Evolutionary conservation across 1,284 basidiomycete genomes (phyloP), one percentile per base, ranked within the genome.

Genomic region (Dichomitus squalens): DNA sequence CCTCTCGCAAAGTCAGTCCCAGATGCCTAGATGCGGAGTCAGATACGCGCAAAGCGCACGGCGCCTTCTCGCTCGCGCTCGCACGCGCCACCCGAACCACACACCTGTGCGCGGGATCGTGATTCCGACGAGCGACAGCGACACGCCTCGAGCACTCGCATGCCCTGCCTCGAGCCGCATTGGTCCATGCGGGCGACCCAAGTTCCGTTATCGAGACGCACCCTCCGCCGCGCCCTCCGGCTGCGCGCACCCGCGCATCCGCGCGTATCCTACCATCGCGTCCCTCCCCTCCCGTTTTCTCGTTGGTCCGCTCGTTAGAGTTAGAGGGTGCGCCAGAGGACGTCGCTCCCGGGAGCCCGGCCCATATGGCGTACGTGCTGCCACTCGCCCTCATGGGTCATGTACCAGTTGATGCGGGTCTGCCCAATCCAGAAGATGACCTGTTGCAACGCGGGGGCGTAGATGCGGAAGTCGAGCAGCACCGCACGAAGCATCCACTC

Each of bases 401-500:
- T 55, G 44, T 47, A 34, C 69, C 72, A 74, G 8, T 64, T 39
- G 35, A 64, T 59, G 41, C 70, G 69, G 35, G 64, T 60, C 20
- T 55, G 53, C 9, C 55, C 58, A 25, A 71, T 46, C 71, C 72
- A 73, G 49, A 74, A 60, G 18, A 66, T 53, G 31, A 73, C 59
- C 9, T 54, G 54, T 16, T 49, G 61, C 16, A 75, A 58, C 16
- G 55, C 58, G 0, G 72, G 66, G 55, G 70, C 71, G 62, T 66
- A 74, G 14, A 61, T 68, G 20, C 63, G 68, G 29, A 73, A 53
- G 53, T 74, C 73, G 14, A 65, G 59, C 18, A 67, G 61, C 53
- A 74, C 29, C 48, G 65, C 59, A 27, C 68, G 68, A 51, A 72
- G 72, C 25, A 67, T 52, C 21, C 48, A 34, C 18, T 64, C 57